Conservation (phyloP, 768 basidiomycete genomes). For the Tulasnella sp. region DNA sequence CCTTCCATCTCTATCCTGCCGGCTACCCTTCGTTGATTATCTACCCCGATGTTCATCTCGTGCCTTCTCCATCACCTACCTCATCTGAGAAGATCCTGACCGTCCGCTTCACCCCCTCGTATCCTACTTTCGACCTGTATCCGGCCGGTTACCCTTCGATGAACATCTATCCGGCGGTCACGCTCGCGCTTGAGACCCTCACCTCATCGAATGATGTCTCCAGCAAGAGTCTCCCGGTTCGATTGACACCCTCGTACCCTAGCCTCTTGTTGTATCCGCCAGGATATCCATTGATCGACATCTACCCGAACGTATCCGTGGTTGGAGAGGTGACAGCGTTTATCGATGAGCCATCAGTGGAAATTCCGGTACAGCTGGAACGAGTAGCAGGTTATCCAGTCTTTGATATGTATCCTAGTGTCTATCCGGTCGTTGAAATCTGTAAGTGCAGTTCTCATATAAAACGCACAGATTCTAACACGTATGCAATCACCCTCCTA, state of each 20-base stretch:
- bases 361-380: constrained; percentile 1
- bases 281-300: constrained; percentile 11
- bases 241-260: constrained; percentile 10
- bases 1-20: constrained; percentile 15
- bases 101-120: neutral
- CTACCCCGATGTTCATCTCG: neutral
- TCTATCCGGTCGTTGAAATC: constrained; percentile 15
- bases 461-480: no score
- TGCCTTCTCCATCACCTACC: no score
- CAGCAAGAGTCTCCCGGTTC: neutral
- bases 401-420: constrained; percentile 12
- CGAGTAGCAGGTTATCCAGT: neutral
- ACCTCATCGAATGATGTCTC: neutral
- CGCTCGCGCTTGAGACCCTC: neutral
- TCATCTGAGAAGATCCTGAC: neutral
- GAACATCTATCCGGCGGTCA: constrained; percentile 14
- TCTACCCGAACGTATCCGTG: constrained; percentile 10
- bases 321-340: no score
- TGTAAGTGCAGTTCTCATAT: no score
- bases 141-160: constrained; percentile 14
- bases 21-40: constrained; percentile 7
- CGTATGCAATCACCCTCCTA: neutral
- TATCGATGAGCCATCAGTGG: neutral
- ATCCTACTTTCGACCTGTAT: constrained; percentile 17
- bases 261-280: constrained; percentile 13